A percentile compares a stretch with the other conserved stretches of the same genome.
These are phyloP conservation scores for Lactarius sanguifluus DNA, from an alignment of 768 basidiomycete genomes.

Conservation along the genomic window DNA sequence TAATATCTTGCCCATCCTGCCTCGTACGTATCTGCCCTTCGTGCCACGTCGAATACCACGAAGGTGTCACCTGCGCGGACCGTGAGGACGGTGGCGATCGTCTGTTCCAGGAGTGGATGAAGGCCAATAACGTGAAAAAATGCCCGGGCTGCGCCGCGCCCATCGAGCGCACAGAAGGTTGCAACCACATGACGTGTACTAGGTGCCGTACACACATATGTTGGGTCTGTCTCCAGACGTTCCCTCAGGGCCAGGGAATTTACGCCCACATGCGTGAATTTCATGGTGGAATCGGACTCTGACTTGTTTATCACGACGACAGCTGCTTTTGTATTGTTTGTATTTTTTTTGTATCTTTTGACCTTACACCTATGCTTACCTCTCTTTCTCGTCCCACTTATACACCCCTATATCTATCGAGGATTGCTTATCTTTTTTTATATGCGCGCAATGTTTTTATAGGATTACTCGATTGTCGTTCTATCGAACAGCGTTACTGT, in stretches of 20 bases:
- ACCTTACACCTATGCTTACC: not conserved
- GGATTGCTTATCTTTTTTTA: not conserved
- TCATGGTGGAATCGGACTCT: slow-evolving; percentile 52
- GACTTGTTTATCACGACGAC: not conserved
- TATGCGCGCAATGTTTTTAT: slow-evolving; percentile 1
- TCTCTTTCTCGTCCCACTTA: not conserved
- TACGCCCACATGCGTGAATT: slow-evolving; percentile 71
- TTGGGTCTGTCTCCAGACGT: slow-evolving; percentile 76
- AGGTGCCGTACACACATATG: slow-evolving; percentile 76
- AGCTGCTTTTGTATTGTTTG: not conserved
- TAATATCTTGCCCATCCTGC: slow-evolving; percentile 71
- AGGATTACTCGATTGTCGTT: slow-evolving; percentile 23
- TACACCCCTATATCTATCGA: not conserved
- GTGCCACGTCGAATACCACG: slow-evolving; percentile 62
- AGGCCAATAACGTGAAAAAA: slow-evolving; percentile 61
- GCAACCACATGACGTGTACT: slow-evolving; percentile 81
- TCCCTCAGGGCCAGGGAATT: slow-evolving; percentile 65
- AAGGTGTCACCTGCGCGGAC: slow-evolving; percentile 64
- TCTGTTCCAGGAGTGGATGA: slow-evolving; percentile 65
- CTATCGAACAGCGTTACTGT: slow-evolving; percentile 24
- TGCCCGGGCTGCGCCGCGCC: slow-evolving; percentile 71
- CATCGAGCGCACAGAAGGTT: slow-evolving; percentile 74
- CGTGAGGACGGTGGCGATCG: slow-evolving; percentile 48
- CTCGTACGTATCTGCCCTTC: slow-evolving; percentile 64
- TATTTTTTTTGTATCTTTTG: too few relatives aligned